Evolutionary conservation across 257 asterid genomes (phyloP), one percentile per base, ranked within the genome.

Genomic region (Solanum peruvianum): DNA sequence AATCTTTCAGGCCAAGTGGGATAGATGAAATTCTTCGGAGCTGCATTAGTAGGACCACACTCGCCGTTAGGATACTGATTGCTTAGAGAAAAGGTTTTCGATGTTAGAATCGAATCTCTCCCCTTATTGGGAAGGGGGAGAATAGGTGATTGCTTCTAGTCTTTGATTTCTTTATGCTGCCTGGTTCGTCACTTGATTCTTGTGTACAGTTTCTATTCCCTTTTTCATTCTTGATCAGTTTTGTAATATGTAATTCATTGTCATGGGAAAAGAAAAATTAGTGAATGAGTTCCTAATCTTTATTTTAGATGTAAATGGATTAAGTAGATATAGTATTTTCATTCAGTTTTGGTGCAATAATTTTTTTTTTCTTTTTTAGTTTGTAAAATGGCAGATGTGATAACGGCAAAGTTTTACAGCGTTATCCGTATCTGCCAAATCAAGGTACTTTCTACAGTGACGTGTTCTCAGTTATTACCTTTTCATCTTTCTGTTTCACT

Each of bases 1-100:
- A 62, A 88, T 94, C 73, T 96, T 91, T 91, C 98, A 96, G 83
- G 98, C 98, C 69, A 90, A 37, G 91, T 94, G 99, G 99, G 99
- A 97, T 91, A 89, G 98, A 90, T 97, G 94, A 91, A 89, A 71
- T 88, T 94, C 92, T 96, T 94, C 92, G 90, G 69, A 41, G 78
- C 31, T 33, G 92, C 88, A 88, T 78, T 72, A 86, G 88, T 77
- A 86, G 88, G 90, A 86, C 72, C 85, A 58, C 66, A 58, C 66
- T 86, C 86, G 90, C 87, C 29, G 88, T 70, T 66, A 78, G 86
- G 85, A 77, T 75, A 62, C 37, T 71, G 33, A 78, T 86, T 71
- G 58, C 52, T 87, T 81, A 69, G 85, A 81, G 85, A 49, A 71
- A 81, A 20, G 67, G 70, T 81, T 67, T 80, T 80, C 45, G 45